Base-by-base conservation (phyloP, 345 rosid species). In the Eutrema yunnanense region DNA sequence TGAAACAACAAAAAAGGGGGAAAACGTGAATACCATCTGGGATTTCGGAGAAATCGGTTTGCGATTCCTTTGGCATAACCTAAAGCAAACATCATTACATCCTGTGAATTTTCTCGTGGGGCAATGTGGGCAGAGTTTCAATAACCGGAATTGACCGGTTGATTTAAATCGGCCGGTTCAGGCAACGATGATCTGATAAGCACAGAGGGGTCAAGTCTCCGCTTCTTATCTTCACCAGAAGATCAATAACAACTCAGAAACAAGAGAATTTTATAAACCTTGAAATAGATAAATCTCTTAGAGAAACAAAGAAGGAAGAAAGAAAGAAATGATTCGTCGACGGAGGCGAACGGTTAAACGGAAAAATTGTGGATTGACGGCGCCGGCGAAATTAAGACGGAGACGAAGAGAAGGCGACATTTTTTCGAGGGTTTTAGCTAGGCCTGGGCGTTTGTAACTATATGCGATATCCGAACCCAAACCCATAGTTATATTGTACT, bases 81-180 rank as follows among this genome's bases (percentile, higher is more conserved):
- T 56, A 51, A 30, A 59, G 56, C 56, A 41, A 72, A 68, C 82
- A 78, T 75, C 43, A 13, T n/a, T 36, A 32, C 52, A 80, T 67
- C 12, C 36, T 56, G 9, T 47, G n/a, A 70, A 36, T n/a, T 6
- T 44, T 10, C 33, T 32, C 33, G 52, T 8, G 14, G 30, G 12
- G 12, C 5, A 47, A 47, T 47, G 9, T 16, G 51, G n/a, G 47
- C 47, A 47, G 41, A n/a, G 8, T n/a, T 16, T 55, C 47, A 70
- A 41, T 67, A 32, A 27, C 60, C 49, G 40, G 52, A 14, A 48
- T 46, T 6, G 19, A 44, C 49, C 9, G 16, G 16, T n/a, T 44
- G 49, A 0, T 44, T 13, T 19, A n/a, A 6, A n/a, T 13, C 49
- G 49, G 16, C 49, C 19, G 44, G n/a, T 10, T 9, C 4, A 41